Evolutionary conservation across 257 asterid species (phyloP).

Genomic region (Fraxinus cuspidata): DNA sequence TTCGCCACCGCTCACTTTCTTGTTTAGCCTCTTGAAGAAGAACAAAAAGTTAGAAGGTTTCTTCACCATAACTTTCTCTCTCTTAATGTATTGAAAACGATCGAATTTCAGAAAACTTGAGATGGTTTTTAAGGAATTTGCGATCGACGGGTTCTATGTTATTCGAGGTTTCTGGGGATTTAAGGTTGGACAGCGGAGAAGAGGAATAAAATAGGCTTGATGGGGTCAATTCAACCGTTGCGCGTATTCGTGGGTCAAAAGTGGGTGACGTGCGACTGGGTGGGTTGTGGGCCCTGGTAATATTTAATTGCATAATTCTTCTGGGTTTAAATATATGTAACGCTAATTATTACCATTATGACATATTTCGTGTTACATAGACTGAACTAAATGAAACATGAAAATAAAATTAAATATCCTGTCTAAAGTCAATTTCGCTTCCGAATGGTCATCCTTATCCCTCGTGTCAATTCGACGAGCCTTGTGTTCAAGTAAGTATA

Average conservation of each 20-base stretch:
- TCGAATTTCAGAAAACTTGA: background rate
- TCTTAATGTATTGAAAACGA: background rate
- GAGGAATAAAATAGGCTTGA: slow-evolving; percentile 19
- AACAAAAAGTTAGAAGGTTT: slow-evolving; percentile 40
- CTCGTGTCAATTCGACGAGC: too few species aligned
- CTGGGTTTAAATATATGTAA: background rate
- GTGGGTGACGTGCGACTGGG: background rate
- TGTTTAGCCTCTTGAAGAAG: slow-evolving; percentile 52
- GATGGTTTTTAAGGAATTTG: slow-evolving; percentile 2
- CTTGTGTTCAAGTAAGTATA: too few species aligned
- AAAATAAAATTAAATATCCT: too few species aligned
- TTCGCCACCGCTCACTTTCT: slow-evolving; percentile 29
- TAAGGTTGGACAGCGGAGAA: slow-evolving; percentile 15
- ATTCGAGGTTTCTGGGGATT: slow-evolving; percentile 34
- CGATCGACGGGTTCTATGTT: background rate
- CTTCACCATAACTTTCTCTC: slow-evolving; percentile 40
- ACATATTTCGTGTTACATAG: too few species aligned
- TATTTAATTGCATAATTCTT: background rate
- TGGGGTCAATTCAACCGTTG: slow-evolving; percentile 26
- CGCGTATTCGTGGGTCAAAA: slow-evolving; percentile 42
- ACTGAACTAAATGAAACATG: too few species aligned
- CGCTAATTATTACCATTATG: too few species aligned
- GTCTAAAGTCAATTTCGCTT: too few species aligned
- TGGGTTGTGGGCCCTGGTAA: slow-evolving; percentile 2
- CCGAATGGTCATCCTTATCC: too few species aligned